phyloP scores from a whole-genome alignment of 1,284 basidiomycete genomes.

The Pulchroboletus neoregius region DNA sequence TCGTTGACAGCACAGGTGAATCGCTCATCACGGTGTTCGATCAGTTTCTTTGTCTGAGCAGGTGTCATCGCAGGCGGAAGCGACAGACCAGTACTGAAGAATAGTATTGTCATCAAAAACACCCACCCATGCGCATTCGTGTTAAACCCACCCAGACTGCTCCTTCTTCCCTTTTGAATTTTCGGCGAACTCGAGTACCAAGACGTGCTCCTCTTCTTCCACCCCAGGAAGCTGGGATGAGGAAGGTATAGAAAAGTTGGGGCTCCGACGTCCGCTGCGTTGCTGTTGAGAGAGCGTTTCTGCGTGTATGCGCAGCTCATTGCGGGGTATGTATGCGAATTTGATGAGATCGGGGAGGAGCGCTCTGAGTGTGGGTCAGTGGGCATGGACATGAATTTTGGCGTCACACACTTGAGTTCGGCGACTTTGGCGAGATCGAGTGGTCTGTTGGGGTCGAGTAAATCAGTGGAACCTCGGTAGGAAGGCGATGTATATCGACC shows the following conservation, averaged over 20 bases:
- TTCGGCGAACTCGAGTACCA: constrained; percentile 73
- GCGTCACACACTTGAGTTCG: constrained; percentile 70
- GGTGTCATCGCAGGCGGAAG: constrained; percentile 52
- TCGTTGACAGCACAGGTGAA: constrained; percentile 73
- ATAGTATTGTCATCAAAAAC: constrained; percentile 5
- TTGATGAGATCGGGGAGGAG: constrained; percentile 77
- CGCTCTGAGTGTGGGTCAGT: constrained; percentile 46
- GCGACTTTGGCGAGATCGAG: constrained; percentile 77
- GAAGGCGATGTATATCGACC: constrained; percentile 38
- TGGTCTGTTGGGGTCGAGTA: constrained; percentile 45
- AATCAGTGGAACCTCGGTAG: constrained; percentile 11
- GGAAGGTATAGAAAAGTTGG: constrained; percentile 38
- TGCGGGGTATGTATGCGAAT: constrained; percentile 77
- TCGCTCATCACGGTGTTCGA: constrained; percentile 67
- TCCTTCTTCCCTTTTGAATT: constrained; percentile 44
- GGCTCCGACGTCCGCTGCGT: constrained; percentile 27
- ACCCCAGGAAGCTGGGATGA: constrained; percentile 22
- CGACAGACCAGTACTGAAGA: constrained; percentile 38
- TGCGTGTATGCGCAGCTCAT: constrained; percentile 60
- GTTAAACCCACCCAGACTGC: constrained; percentile 26
- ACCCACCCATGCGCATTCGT: not conserved
- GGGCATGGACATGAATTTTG: not conserved
- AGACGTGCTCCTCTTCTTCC: constrained; percentile 57
- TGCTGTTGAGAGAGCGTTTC: constrained; percentile 30
- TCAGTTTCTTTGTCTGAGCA: constrained; percentile 61